Evolutionary conservation across 371 early-diverging fungal genomes (phyloP).

Genomic region (Dinochytrium kinnereticum): DNA sequence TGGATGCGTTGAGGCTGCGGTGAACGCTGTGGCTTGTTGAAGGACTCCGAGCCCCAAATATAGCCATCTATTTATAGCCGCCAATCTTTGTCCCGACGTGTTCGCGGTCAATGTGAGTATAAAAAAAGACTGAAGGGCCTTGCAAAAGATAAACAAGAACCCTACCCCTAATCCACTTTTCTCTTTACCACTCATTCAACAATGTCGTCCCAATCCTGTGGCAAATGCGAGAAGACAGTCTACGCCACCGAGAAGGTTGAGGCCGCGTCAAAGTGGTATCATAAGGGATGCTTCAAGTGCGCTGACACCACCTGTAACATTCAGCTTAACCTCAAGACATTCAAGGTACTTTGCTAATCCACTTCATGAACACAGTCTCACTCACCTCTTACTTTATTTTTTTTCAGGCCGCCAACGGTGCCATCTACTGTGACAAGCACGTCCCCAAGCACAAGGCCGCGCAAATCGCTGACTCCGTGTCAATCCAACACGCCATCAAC

Average conservation of each 20-base stretch:
- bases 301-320: conserved; percentile 39
- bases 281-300: conserved; percentile 56
- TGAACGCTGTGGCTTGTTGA: no score
- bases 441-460: conserved; percentile 45
- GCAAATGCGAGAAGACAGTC: conserved; percentile 61
- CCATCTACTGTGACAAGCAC: conserved; percentile 46
- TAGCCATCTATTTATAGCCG: no score
- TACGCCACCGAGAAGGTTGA: conserved; percentile 69
- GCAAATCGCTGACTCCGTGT: conserved; percentile 34
- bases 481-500: conserved; percentile 32
- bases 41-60: no score
- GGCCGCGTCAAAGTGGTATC: conserved; percentile 63
- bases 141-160: no score
- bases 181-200: no score
- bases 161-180: no score
- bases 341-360: background rate
- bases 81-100: no score
- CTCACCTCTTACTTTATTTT: no score
- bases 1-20: no score
- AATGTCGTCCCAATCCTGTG: conserved; percentile 56
- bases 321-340: conserved; percentile 27
- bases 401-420: conserved; percentile 35
- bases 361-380: background rate
- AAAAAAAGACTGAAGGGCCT: no score
- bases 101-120: no score